Conservation (phyloP, 2,329 filamentous ascomycete genomes). For the Aureobasidium musti region DNA sequence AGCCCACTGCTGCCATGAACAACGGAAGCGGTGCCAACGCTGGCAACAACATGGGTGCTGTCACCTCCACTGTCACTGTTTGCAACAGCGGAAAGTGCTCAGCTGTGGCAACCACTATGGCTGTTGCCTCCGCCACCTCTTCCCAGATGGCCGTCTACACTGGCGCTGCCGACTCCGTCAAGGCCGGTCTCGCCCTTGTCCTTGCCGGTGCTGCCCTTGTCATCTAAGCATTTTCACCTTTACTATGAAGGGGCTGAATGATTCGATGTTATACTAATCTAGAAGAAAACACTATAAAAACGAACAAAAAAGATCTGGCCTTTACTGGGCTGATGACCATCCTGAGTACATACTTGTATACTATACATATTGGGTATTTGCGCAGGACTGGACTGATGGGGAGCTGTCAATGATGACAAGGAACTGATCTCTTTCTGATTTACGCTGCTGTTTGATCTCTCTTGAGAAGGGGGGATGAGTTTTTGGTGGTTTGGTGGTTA, state of each 20-base stretch:
- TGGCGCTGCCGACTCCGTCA: slow-evolving; percentile 28
- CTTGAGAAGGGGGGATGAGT: background rate
- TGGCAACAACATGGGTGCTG: too few relatives aligned
- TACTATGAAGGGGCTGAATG: background rate
- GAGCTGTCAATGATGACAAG: slow-evolving; percentile 26
- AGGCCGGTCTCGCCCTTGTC: slow-evolving; percentile 27
- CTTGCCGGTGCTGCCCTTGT: slow-evolving; percentile 25
- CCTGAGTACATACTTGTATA: slow-evolving; percentile 2
- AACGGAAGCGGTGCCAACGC: slow-evolving; percentile 3
- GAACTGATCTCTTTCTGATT: slow-evolving; percentile 27
- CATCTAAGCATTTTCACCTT: slow-evolving; percentile 24
- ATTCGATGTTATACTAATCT: slow-evolving; percentile 17
- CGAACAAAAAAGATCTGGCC: slow-evolving; percentile 20
- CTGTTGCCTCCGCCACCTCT: slow-evolving; percentile 9
- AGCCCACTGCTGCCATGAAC: slow-evolving; percentile 18
- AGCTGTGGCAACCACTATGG: slow-evolving; percentile 4
- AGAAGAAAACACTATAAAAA: slow-evolving; percentile 6
- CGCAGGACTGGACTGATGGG: slow-evolving; percentile 25
- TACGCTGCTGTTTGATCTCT: slow-evolving; percentile 28
- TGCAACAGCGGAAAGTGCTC: slow-evolving; percentile 27
- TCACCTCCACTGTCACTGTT: slow-evolving; percentile 9
- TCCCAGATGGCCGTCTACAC: slow-evolving; percentile 25
- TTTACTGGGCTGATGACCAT: slow-evolving; percentile 23
- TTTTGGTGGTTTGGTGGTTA: slow-evolving; percentile 20
- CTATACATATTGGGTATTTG: background rate